These are phyloP conservation scores for Exophiala sideris DNA, from an alignment of 2,329 filamentous ascomycete genomes.

Conservation along the genomic window DNA sequence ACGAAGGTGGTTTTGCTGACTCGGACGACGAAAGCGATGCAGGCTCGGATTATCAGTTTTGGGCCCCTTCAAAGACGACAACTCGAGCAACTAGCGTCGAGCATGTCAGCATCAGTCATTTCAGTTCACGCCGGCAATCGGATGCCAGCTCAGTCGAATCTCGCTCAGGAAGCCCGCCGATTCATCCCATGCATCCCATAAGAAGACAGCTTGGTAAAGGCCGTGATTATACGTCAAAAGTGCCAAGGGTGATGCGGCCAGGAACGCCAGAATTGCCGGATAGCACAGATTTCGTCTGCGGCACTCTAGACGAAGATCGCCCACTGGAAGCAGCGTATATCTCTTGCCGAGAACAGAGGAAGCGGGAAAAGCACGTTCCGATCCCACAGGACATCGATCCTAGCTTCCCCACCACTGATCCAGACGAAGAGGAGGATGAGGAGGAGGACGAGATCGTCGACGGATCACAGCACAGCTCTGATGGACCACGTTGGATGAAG, in stretches of 20 bases:
- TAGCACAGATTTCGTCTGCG: slow-evolving; percentile 98
- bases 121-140: slow-evolving; percentile 46
- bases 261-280: slow-evolving; percentile 83
- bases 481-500: slow-evolving; percentile 66
- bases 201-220: slow-evolving; percentile 7
- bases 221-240: slow-evolving; percentile 8
- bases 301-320: slow-evolving; percentile 91
- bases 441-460: slow-evolving; percentile 59
- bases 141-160: slow-evolving; percentile 55
- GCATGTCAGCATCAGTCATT: slow-evolving; percentile 45
- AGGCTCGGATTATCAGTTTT: slow-evolving; percentile 64
- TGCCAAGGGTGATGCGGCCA: slow-evolving; percentile 55
- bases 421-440: slow-evolving; percentile 78
- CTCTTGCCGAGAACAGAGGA: slow-evolving; percentile 74
- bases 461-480: slow-evolving; percentile 46
- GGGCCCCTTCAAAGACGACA: slow-evolving; percentile 47
- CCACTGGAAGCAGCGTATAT: slow-evolving; percentile 93
- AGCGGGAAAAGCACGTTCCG: slow-evolving; percentile 72
- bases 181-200: slow-evolving; percentile 21
- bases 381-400: slow-evolving; percentile 98
- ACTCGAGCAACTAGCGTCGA: slow-evolving; percentile 54
- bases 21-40: slow-evolving; percentile 66
- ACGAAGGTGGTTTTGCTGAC: slow-evolving; percentile 68
- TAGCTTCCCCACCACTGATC: slow-evolving; percentile 92
- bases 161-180: slow-evolving; percentile 10